Evolutionary conservation across 2,329 filamentous ascomycete genomes (phyloP).

Genomic region (Paraphoma chrysanthemicola): DNA sequence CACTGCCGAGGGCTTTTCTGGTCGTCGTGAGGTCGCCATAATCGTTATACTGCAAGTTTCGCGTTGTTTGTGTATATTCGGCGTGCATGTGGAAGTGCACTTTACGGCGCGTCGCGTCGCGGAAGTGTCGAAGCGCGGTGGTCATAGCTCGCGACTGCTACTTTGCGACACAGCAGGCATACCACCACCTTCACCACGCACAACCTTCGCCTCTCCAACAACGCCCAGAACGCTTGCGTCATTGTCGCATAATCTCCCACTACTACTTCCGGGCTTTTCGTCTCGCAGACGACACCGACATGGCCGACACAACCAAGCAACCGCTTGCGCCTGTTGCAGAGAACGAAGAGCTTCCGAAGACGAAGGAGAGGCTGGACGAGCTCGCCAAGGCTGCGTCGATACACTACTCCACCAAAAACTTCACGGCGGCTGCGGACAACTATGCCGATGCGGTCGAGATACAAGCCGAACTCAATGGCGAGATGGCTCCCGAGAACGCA

Average conservation of each 20-base stretch:
- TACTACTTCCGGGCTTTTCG: neutral
- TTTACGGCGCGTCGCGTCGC: conserved; percentile 34
- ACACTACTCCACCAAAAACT: conserved; percentile 89
- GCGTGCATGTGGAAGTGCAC: conserved; percentile 9
- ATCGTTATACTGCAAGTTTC: conserved; percentile 6
- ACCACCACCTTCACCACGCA: neutral
- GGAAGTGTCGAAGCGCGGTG: neutral
- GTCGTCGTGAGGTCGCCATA: conserved; percentile 40
- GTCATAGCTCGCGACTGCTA: conserved; percentile 7
- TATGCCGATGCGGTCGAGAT: conserved; percentile 89
- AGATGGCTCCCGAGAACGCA: conserved; percentile 88
- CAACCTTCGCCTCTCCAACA: conserved; percentile 1
- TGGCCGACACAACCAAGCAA: conserved; percentile 33
- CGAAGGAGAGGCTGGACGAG: conserved; percentile 73
- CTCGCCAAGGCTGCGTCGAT: conserved; percentile 81
- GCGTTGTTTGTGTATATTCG: neutral
- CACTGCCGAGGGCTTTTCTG: conserved; percentile 39
- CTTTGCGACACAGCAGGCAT: neutral
- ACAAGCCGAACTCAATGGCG: conserved; percentile 90
- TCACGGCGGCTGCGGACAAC: conserved; percentile 81
- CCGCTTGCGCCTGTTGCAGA: conserved; percentile 27
- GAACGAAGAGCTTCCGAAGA: conserved; percentile 40
- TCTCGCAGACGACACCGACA: conserved; percentile 10
- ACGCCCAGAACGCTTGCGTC: neutral
- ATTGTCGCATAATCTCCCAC: conserved; percentile 11